Evolutionary conservation across 148 eudicot genomes (phyloP), one percentile per base, ranked within the genome.

Genomic region (Camellia lanceoleosa): DNA sequence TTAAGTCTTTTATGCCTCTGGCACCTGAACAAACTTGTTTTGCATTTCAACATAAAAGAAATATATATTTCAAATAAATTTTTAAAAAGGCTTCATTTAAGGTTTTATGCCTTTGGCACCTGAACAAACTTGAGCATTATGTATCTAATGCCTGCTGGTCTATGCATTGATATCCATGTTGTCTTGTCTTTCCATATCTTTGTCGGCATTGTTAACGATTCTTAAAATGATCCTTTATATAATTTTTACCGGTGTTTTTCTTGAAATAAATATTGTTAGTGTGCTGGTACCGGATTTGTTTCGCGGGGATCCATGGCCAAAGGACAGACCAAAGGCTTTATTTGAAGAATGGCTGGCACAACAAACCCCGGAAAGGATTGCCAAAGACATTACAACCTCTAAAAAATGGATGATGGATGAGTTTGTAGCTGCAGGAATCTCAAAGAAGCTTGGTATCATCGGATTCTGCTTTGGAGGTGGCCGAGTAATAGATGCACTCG

Each of bases 381-480:
- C 85, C 7, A 75, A 78, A 69, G 89, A 92, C 84, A 89, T 95
- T 19, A 83, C 83, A 47, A 68, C 83, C 42, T 87, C 93, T 20
- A 82, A 89, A 13, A 84, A 87, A 76, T 95, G 99, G 99, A 88
- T 95, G 93, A 81, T 62, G 5, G 89, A 91, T 73, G 93, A 95
- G 77, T 89, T 95, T 82, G 76, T 86, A 80, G 89, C 91, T 30
- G 92, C 87, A 41, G 93, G 90, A 49, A 80, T 83, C 73, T 80
- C 93, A 3, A 88, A 79, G 58, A 93, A 89, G 88, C 89, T 95
- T 12, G 99, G 97, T 5, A 55, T 95, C 20, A 83, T 95, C 58
- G 99, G 99, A 11, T 95, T 95, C 79, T 92, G 99, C 82, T 93
- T 80, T 70, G 99, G 99, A 77, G 99, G 99, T 5, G 97, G 93